Percentiles rank a stretch among this genome's conserved stretches.
Conservation (phyloP, 2,329 filamentous ascomycete species). For the Mariannaea sp. region DNA sequence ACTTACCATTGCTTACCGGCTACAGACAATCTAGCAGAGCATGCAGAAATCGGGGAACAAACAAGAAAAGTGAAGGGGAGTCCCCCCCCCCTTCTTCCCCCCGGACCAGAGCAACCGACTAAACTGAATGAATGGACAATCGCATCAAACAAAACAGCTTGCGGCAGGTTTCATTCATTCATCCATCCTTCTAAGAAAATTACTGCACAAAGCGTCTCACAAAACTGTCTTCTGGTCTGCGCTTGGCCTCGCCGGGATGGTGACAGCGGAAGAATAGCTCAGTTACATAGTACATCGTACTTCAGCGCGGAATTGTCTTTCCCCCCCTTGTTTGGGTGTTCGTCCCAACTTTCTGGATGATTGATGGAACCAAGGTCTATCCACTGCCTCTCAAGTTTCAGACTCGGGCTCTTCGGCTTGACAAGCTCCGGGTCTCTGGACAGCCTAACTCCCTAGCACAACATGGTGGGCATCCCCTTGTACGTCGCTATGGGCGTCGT, state of each 20-base stretch:
- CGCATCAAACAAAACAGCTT: background rate
- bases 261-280: background rate
- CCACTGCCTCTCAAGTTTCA: slow-evolving; percentile 11
- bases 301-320: background rate
- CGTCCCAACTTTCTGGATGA: slow-evolving; percentile 15
- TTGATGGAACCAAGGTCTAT: background rate
- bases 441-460: slow-evolving; percentile 12
- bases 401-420: slow-evolving; percentile 7
- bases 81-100: no score
- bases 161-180: background rate
- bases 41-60: no score
- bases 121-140: no score
- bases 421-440: slow-evolving; percentile 4
- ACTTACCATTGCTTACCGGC: no score
- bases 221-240: background rate
- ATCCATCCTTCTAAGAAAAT: background rate
- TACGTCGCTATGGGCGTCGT: background rate
- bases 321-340: background rate
- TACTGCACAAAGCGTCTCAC: background rate
- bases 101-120: no score
- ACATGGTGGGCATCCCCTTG: no score
- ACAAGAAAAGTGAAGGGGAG: no score
- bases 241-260: background rate
- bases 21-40: no score
- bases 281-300: no score